Percentiles rank a stretch among this genome's conserved stretches.
These are phyloP conservation scores for Termitomyces sp. DNA, from an alignment of 768 basidiomycete genomes.

Conservation along the genomic window DNA sequence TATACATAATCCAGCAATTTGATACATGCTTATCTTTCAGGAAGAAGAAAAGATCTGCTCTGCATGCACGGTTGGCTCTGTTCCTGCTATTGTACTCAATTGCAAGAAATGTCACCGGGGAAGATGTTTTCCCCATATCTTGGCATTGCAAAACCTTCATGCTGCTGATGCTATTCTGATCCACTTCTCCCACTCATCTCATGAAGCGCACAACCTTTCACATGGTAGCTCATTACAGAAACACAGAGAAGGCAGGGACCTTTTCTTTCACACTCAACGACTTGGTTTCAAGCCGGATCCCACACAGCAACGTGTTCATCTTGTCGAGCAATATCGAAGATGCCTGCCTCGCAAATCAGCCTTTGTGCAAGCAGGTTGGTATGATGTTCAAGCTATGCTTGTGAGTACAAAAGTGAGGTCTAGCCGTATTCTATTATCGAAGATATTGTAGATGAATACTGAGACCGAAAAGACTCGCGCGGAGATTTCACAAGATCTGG, in stretches of 20 bases:
- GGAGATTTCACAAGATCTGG: background rate
- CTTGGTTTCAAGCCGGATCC: slow-evolving; percentile 33
- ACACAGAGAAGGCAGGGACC: slow-evolving; percentile 17
- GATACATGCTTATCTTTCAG: background rate
- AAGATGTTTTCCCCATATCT: slow-evolving; percentile 37
- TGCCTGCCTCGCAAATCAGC: slow-evolving; percentile 44
- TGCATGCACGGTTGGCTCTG: background rate
- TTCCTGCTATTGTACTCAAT: slow-evolving; percentile 23
- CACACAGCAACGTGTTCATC: slow-evolving; percentile 36
- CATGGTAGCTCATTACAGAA: slow-evolving; percentile 21
- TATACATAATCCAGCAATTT: background rate
- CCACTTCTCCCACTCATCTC: slow-evolving; percentile 20
- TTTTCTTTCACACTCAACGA: slow-evolving; percentile 21
- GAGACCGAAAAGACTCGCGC: background rate
- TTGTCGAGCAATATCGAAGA: slow-evolving; percentile 43
- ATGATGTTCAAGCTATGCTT: slow-evolving; percentile 36
- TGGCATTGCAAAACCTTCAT: slow-evolving; percentile 31
- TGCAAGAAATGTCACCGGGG: slow-evolving; percentile 40
- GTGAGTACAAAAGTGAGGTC: background rate
- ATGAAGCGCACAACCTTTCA: slow-evolving; percentile 27
- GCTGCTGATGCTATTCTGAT: slow-evolving; percentile 34
- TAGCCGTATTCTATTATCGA: background rate
- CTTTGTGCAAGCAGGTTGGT: slow-evolving; percentile 56
- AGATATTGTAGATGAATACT: background rate
- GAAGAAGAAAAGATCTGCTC: slow-evolving; percentile 15